These are phyloP conservation scores for Solanum boliviense DNA, from an alignment of 257 asterid species.

Conservation along the genomic window DNA sequence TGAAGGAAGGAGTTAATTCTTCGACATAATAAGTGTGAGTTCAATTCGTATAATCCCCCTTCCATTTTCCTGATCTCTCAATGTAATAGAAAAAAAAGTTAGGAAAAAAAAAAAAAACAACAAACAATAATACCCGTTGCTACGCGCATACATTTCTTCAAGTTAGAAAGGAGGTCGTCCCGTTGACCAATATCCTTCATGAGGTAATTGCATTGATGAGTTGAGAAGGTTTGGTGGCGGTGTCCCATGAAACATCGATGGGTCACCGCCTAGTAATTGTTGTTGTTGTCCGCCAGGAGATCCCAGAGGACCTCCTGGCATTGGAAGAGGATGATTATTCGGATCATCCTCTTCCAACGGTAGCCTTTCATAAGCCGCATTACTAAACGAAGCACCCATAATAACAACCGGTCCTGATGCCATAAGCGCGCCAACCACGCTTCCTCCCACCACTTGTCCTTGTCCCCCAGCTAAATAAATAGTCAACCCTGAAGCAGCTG, in stretches of 20 bases:
- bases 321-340: background rate
- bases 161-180: constrained; percentile 49
- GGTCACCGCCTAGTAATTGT: constrained; percentile 22
- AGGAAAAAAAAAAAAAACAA: background rate
- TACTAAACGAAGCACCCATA: background rate
- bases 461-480: background rate
- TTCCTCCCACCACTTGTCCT: background rate
- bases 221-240: constrained; percentile 44
- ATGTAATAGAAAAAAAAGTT: background rate
- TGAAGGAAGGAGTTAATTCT: background rate
- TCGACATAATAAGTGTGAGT: background rate
- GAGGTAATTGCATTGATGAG: constrained; percentile 47
- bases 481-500: background rate
- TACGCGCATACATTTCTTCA: background rate
- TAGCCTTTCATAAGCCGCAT: background rate
- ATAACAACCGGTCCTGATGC: background rate
- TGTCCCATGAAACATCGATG: constrained; percentile 54
- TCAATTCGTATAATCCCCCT: background rate
- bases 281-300: constrained; percentile 22
- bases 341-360: background rate
- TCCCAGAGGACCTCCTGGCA: constrained; percentile 8
- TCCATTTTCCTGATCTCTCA: background rate
- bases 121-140: background rate
- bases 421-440: background rate
- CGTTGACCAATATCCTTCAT: constrained; percentile 57